Conservation (phyloP, 352 stramenopile genomes). For the Pythium diclinum region DNA sequence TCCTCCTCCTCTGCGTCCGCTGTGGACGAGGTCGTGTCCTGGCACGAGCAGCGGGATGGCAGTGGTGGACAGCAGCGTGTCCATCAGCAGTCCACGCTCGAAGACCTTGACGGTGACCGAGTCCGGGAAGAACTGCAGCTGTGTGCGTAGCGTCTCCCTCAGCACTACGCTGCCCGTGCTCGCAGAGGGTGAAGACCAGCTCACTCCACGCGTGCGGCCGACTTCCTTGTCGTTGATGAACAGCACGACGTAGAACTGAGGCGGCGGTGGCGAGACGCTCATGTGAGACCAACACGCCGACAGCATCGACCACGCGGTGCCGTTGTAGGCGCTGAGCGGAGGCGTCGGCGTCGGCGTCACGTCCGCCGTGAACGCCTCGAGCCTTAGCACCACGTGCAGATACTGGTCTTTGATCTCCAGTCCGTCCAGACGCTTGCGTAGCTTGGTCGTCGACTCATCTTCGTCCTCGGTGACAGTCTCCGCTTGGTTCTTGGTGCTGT, state of each 20-base stretch:
- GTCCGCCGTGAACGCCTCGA: conserved; percentile 15
- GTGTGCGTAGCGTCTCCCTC: conserved; percentile 44
- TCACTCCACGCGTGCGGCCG: conserved; percentile 20
- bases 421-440: conserved; percentile 31
- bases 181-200: conserved; percentile 2
- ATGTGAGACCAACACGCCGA: not conserved
- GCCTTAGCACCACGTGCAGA: conserved; percentile 27
- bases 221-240: conserved; percentile 33
- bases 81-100: conserved; percentile 35
- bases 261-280: not conserved
- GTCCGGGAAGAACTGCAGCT: conserved; percentile 47
- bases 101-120: conserved; percentile 47
- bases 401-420: conserved; percentile 38
- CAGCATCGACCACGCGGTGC: not conserved
- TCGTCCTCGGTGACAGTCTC: not conserved
- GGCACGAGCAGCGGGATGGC: conserved; percentile 52
- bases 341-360: not conserved
- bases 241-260: conserved; percentile 24
- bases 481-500: conserved; percentile 2
- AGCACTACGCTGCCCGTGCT: conserved; percentile 37
- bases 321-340: not conserved
- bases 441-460: conserved; percentile 3
- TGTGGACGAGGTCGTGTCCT: conserved; percentile 27
- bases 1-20: not conserved
- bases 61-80: conserved; percentile 47